Percentiles rank a stretch among this genome's conserved stretches.
Evolutionary conservation across 2,329 filamentous ascomycete species (phyloP).

Genomic region (Diaporthe australafricana): DNA sequence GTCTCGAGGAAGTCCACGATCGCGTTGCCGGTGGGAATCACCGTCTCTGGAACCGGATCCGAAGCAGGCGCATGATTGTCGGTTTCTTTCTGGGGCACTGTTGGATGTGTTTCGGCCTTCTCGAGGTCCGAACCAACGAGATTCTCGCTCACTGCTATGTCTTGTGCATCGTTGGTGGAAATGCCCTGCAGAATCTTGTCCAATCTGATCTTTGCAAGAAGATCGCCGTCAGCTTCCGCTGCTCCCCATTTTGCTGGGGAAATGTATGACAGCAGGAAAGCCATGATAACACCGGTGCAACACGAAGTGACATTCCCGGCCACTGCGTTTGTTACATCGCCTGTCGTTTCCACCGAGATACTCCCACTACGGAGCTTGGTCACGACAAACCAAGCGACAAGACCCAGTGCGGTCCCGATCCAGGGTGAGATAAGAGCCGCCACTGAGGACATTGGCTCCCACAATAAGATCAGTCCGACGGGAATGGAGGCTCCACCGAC

Average conservation of each 20-base stretch:
- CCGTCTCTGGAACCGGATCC: slow-evolving; percentile 40
- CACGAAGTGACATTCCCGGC: slow-evolving; percentile 52
- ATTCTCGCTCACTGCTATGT: background rate
- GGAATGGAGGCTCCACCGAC: slow-evolving; percentile 52
- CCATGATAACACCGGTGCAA: slow-evolving; percentile 48
- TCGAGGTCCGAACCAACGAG: slow-evolving; percentile 28
- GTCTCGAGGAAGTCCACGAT: slow-evolving; percentile 54
- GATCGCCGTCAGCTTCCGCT: slow-evolving; percentile 38
- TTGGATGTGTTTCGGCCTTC: slow-evolving; percentile 19
- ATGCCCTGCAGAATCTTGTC: slow-evolving; percentile 47
- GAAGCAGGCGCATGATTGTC: slow-evolving; percentile 35
- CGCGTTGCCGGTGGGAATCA: slow-evolving; percentile 51
- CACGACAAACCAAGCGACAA: slow-evolving; percentile 52
- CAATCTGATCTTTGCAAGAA: slow-evolving; percentile 41
- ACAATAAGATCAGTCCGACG: slow-evolving; percentile 51
- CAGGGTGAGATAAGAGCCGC: slow-evolving; percentile 50
- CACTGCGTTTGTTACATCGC: slow-evolving; percentile 51
- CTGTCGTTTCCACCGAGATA: slow-evolving; percentile 50
- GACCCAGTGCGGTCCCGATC: slow-evolving; percentile 47
- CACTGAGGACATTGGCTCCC: slow-evolving; percentile 51
- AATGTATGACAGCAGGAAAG: slow-evolving; percentile 47
- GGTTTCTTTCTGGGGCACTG: background rate
- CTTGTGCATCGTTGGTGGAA: background rate
- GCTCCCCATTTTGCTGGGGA: slow-evolving; percentile 47
- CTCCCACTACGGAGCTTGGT: slow-evolving; percentile 47